Evolutionary conservation across 495 filamentous ascomycete species (phyloP).

Genomic region (Aspergillus indologenus): DNA sequence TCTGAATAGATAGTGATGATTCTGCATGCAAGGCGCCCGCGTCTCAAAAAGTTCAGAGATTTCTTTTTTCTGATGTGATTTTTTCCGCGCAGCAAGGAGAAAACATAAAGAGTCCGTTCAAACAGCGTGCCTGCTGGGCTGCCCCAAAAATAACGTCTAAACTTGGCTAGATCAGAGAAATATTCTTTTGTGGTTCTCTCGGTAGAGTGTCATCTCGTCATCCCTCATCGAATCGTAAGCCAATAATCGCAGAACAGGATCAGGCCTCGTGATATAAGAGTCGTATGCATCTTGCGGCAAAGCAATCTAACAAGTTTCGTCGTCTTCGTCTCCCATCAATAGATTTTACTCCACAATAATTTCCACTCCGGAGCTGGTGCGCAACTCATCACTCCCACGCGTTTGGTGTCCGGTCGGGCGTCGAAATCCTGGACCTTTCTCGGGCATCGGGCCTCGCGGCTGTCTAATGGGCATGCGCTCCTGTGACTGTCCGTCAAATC

Average conservation of each 20-base stretch:
- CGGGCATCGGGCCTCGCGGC: conserved; percentile 72
- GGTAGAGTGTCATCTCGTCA: conserved; percentile 51
- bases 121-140: conserved; percentile 44
- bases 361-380: conserved; percentile 53
- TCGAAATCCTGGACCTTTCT: conserved; percentile 74
- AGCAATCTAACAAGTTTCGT: conserved; percentile 42
- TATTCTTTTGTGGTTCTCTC: conserved; percentile 41
- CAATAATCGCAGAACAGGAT: conserved; percentile 43
- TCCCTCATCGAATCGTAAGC: conserved; percentile 57
- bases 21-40: conserved; percentile 43
- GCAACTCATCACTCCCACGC: conserved; percentile 76
- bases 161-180: conserved; percentile 48
- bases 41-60: conserved; percentile 26
- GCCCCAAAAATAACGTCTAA: conserved; percentile 51
- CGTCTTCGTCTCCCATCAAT: conserved; percentile 29
- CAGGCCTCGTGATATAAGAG: conserved; percentile 47
- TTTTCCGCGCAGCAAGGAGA: conserved; percentile 26
- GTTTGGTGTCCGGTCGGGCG: conserved; percentile 79
- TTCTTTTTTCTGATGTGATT: conserved; percentile 22
- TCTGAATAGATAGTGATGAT: conserved; percentile 29
- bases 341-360: conserved; percentile 53
- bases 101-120: conserved; percentile 31
- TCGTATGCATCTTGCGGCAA: conserved; percentile 48
- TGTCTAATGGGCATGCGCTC: conserved; percentile 74
- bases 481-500: conserved; percentile 61